Evolutionary conservation across 179 eudicot species (phyloP).

Genomic region (Actinidia arguta): DNA sequence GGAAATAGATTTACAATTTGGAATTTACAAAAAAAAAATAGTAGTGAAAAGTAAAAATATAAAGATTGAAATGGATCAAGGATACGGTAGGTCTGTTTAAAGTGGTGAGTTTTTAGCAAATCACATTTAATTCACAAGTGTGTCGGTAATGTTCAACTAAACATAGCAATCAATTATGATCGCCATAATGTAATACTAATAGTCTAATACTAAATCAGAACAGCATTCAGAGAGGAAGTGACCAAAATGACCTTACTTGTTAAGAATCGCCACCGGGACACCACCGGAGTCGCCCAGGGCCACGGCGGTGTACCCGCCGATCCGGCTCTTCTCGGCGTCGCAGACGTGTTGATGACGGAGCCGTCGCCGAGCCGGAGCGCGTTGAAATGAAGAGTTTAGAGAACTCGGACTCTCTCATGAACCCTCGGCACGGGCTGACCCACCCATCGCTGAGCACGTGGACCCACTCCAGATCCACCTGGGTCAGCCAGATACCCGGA

Average conservation of each 20-base stretch:
- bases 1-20: too few relatives aligned
- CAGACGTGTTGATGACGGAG: conserved; percentile 83
- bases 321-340: conserved; percentile 56
- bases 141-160: too few relatives aligned
- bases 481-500: conserved; percentile 57
- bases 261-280: conserved; percentile 69
- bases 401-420: conserved; percentile 97
- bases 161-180: too few relatives aligned
- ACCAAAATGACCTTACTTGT: conserved; percentile 50
- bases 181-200: too few relatives aligned
- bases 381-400: conserved; percentile 99
- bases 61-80: too few relatives aligned
- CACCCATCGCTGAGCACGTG: conserved; percentile 98
- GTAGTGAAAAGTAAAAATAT: too few relatives aligned
- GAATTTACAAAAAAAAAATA: too few relatives aligned
- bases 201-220: background rate
- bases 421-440: conserved; percentile 90
- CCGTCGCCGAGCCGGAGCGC: conserved; percentile 78
- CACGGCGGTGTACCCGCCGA: conserved; percentile 54
- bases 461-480: conserved; percentile 83
- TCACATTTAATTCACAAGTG: too few relatives aligned
- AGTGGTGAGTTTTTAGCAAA: too few relatives aligned
- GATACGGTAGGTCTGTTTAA: background rate
- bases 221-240: background rate
- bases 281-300: conserved; percentile 64